Conservation (phyloP, 139 green algal species). For the Diplosphaera chodatii region DNA sequence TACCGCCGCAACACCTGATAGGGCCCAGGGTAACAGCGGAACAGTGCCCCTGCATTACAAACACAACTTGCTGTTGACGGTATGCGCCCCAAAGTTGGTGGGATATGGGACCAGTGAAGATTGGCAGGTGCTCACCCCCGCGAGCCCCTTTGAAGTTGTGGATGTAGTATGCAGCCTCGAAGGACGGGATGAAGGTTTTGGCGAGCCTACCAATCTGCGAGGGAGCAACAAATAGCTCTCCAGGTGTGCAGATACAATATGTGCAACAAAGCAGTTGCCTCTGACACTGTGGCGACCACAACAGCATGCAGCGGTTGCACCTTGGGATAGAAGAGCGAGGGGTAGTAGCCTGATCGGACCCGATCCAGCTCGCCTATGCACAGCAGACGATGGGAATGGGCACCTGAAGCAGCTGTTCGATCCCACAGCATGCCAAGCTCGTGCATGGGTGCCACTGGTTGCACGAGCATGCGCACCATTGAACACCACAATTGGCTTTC, state of each 20-base stretch:
- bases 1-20: slow-evolving; percentile 70
- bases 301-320: too few species aligned
- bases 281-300: too few species aligned
- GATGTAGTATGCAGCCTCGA: slow-evolving; percentile 70
- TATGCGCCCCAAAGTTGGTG: too few species aligned
- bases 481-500: slow-evolving; percentile 80
- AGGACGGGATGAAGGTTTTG: slow-evolving; percentile 54
- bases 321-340: slow-evolving; percentile 75
- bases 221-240: too few species aligned
- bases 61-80: too few species aligned
- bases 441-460: too few species aligned
- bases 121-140: slow-evolving; percentile 21
- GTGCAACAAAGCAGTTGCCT: too few species aligned
- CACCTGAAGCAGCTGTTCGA: too few species aligned
- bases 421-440: too few species aligned
- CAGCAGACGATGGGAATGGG: too few species aligned
- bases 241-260: too few species aligned
- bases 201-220: slow-evolving; percentile 26
- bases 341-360: slow-evolving; percentile 68
- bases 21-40: slow-evolving; percentile 71
- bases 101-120: too few species aligned
- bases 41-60: slow-evolving; percentile 47
- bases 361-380: slow-evolving; percentile 63
- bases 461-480: slow-evolving; percentile 57
- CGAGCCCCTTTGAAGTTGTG: slow-evolving; percentile 83